Base-by-base conservation (phyloP, 1,284 basidiomycete genomes). In the Amylostereum areolatum region DNA sequence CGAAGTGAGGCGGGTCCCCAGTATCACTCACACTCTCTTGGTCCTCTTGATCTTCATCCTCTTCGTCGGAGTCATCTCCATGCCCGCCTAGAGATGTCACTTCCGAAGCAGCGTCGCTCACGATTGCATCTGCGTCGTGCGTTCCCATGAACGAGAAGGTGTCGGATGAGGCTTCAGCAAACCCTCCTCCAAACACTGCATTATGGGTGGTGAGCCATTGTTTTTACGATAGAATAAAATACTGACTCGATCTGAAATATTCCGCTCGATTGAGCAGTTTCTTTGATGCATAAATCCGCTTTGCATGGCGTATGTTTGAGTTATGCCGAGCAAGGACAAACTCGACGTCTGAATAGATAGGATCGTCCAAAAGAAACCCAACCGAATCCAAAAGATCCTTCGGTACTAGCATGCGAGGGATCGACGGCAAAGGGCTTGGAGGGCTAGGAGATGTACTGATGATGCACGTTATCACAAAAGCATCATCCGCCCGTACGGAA, bases 301-400 rank as follows among this genome's bases (percentile, higher is more conserved):
- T 69, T 9, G 70, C 64, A 35, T 67, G 65, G n/a, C 57, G 65
- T 18, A 65, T 53, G 35, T 63, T 64, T 40, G 69, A 52, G n/a
- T 61, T 66, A 53, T 77, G 70, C 45, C 69, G 66, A 0, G 85
- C 84, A 24, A 92, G 66, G 25, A 90, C 67, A 56, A 92, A 92
- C 63, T 87, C 84, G 30, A 92, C 78, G 60, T 92, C 89, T 4
- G 86, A 90, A 60, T 92, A 92, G 10, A 80, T 65, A 39, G 84
- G 86, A 60, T 93, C 87, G 57, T 93, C 85, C 5, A 93, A 71
- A 34, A 93, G 68, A 24, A 74, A 71, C 5, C 90, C 90, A 43
- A 92, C 73, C 3, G 83, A 80, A 52, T 83, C 81, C 18, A 89
- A 60, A 7, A 86, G 73, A 46, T 71, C 71, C 53, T 73, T 80